phyloP scores from a whole-genome alignment of 106 monocot species.

The Amphibolis antarctica region DNA sequence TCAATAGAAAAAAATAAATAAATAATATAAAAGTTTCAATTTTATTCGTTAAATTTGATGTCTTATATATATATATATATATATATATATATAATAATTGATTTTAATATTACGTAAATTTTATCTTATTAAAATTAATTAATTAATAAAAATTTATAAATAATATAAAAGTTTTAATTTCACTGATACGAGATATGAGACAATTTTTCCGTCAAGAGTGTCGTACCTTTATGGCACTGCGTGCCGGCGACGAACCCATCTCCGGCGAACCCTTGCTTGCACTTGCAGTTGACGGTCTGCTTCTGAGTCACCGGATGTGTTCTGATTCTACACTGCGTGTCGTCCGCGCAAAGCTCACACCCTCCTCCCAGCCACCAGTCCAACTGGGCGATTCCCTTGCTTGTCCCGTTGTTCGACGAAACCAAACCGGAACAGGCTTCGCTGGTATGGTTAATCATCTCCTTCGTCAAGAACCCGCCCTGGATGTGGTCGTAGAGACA shows the following conservation, averaged over 20 bases:
- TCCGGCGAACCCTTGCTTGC: conserved; percentile 29
- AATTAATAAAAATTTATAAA: conserved; percentile 2
- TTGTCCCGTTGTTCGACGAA: conserved; percentile 7
- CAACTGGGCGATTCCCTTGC: conserved; percentile 18
- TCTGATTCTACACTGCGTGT: conserved; percentile 16
- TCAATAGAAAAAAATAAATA: too few species aligned
- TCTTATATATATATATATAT: too few species aligned
- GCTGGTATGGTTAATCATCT: not conserved
- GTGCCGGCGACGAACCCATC: conserved; percentile 33
- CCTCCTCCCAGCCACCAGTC: conserved; percentile 33
- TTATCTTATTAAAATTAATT: not conserved
- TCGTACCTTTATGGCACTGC: conserved; percentile 29
- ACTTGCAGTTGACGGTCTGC: conserved; percentile 16
- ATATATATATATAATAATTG: too few species aligned
- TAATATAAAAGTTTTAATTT: too few species aligned
- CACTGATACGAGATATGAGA: not conserved
- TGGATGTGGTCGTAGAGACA: not conserved
- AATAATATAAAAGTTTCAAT: too few species aligned
- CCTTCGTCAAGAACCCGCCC: not conserved
- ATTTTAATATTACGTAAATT: too few species aligned
- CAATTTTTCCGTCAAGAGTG: not conserved
- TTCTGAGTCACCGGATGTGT: not conserved
- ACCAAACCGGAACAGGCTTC: conserved; percentile 6
- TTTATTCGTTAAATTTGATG: too few species aligned
- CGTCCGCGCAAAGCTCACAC: conserved; percentile 20